Base-by-base conservation (phyloP, 331 rosid genomes). In the Malus hybrid region DNA sequence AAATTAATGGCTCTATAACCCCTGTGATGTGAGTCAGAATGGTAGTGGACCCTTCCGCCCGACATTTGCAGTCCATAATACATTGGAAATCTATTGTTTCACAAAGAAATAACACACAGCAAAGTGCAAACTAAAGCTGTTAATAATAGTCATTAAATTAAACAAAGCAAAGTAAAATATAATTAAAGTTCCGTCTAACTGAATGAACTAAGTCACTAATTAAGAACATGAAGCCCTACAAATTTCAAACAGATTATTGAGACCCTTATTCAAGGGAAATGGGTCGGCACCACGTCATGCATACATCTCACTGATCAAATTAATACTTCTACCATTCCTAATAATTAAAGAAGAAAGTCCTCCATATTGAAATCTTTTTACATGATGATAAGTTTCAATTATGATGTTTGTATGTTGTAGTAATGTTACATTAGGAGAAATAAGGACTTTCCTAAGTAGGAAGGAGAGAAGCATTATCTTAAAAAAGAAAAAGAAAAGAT, bases 211-310 rank as follows among this genome's bases (percentile, higher is more conserved):
- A 86, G 80, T 79, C 91, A 91, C 86, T 80, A 81, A 85, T 73
- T 69, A 74, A 78, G 93, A 86, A 86, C 87, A 85, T 82, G 86
- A 73, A 85, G 83, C 86, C 88, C 91, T 88, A 90, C 88, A 69
- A 65, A 83, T 80, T 87, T 77, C 71, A 72, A 85, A 83, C 81
- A 74, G 74, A 82, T 83, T 66, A 82, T 83, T 62, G 68, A 82
- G 68, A 83, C 76, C 89, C 90, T 78, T 73, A 75, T 88, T 88
- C 73, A 81, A 80, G 81, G 86, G 82, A 74, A 80, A 65, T 68
- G 89, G 89, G 89, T 90, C 85, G 85, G 83, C 80, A 77, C 90
- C 84, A 75, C 87, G 83, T 86, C 93, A 86, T 80, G 81, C 89
- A 77, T 69, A 83, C 76, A 52, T 6, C 76, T 91, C 88, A 80